Percentiles rank a stretch among this genome's conserved stretches.
Evolutionary conservation across 2,329 filamentous ascomycete species (phyloP).

Genomic region (Scedosporium minutisporum): DNA sequence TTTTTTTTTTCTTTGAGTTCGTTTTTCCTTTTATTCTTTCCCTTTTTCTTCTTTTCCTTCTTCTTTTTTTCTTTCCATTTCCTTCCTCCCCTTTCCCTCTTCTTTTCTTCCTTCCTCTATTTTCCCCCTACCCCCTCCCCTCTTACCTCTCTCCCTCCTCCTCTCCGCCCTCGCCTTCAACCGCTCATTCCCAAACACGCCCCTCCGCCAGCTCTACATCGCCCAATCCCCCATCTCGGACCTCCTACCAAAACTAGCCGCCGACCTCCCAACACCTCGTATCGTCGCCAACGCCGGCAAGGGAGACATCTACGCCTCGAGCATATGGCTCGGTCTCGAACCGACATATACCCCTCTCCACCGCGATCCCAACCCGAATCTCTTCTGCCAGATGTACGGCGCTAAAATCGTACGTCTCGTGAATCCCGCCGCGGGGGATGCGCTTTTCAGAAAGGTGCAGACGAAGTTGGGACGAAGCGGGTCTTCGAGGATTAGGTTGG

Average conservation of each 20-base stretch:
- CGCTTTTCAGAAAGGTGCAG: constrained; percentile 50
- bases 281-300: constrained; percentile 55
- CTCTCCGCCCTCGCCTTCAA: constrained; percentile 46
- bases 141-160: constrained; percentile 58
- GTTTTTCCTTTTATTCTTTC: no score
- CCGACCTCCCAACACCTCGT: constrained; percentile 59
- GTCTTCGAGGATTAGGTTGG: constrained; percentile 52
- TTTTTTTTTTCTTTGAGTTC: no score
- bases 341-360: constrained; percentile 88
- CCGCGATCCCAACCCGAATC: constrained; percentile 85
- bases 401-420: constrained; percentile 66
- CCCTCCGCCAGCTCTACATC: constrained; percentile 57
- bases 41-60: no score
- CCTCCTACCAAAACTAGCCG: constrained; percentile 52
- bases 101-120: constrained; percentile 45
- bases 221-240: constrained; percentile 68
- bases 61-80: no score
- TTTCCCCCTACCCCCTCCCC: no score
- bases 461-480: constrained; percentile 24
- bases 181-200: constrained; percentile 14
- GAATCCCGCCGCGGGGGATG: constrained; percentile 50
- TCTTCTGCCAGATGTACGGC: constrained; percentile 76
- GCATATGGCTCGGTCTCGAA: constrained; percentile 78
- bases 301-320: constrained; percentile 79
- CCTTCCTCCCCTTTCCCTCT: no score